Evolutionary conservation across 2,329 filamentous ascomycete genomes (phyloP), one percentile per base, ranked within the genome.

Genomic region (Botrytis porri): DNA sequence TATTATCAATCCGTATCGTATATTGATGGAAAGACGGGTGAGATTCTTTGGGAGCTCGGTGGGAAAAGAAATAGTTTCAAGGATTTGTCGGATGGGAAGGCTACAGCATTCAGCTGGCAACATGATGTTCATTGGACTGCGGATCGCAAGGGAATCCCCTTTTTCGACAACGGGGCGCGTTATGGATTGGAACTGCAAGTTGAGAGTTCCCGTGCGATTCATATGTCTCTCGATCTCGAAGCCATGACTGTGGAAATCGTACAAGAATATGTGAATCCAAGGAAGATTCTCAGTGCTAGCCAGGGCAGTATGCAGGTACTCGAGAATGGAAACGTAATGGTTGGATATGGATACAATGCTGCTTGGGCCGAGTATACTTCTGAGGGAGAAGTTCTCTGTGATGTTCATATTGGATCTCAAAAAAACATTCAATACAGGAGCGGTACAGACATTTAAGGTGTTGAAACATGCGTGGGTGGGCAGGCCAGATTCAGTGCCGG

Each of bases 81-180:
- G 4, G 75, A 77, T 62, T 67, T 77, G 2, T 73, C 76, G 18
- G 79, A 78, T 6, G 77, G 78, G 62, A 80, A 79, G 18, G 83
- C 84, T 63, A 84, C 84, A 74, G 79, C 81, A 25, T 86, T 86
- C 75, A 82, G 82, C 16, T 86, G 83, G 78, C 84, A 87, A 76
- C 85, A 86, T 75, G 82, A 86, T 75, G 85, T 84, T 0, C 82
- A 83, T 20, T 86, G 72, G 73, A 67, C 60, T 20, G 41, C n/a
- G 3, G 69, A 78, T 57, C 41, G 73, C n/a, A 69, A 45, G 16
- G 72, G 69, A 25, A 73, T 75, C 16, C 74, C 67, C 1, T 32
- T 76, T 1, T 76, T 75, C 45, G 73, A 77, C n/a, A 75, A 76
- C 39, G 69, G 71, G 6, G 76, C 73, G 2, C 61, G 70, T 0